Conservation (phyloP, 176 grass and related monocot genomes). For the Oropetium thomaeum region DNA sequence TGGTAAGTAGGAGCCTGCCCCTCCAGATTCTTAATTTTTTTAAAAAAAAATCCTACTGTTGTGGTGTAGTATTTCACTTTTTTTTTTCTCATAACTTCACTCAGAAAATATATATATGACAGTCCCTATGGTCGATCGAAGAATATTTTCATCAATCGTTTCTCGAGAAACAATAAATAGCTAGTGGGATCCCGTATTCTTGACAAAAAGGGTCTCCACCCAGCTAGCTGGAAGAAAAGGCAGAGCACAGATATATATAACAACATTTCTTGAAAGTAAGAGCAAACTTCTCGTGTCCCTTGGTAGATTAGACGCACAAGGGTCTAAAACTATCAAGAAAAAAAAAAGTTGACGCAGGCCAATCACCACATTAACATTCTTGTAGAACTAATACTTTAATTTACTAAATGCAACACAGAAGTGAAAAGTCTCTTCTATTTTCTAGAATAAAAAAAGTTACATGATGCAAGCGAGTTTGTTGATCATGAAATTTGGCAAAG, state of each 20-base stretch:
- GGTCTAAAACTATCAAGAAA: neutral
- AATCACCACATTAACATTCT: too few relatives aligned
- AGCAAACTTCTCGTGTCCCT: too few relatives aligned
- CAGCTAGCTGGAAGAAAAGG: neutral
- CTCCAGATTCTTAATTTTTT: too few relatives aligned
- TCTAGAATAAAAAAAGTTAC: too few relatives aligned
- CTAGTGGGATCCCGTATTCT: neutral
- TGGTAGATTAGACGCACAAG: neutral
- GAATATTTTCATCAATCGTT: neutral
- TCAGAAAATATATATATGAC: neutral
- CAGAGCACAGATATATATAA: neutral
- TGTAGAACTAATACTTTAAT: neutral
- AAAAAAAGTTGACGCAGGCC: neutral
- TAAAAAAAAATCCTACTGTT: too few relatives aligned
- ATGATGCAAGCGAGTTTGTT: neutral
- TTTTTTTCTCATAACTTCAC: neutral
- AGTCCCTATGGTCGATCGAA: neutral
- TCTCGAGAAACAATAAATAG: neutral
- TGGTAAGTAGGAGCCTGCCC: too few relatives aligned
- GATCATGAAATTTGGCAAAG: neutral
- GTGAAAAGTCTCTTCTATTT: neutral
- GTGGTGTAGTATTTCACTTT: too few relatives aligned
- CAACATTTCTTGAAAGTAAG: neutral
- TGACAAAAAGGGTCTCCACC: neutral
- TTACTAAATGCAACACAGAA: too few relatives aligned